Base-by-base conservation (phyloP, 2,329 filamentous ascomycete genomes). In the Fusarium sp. region DNA sequence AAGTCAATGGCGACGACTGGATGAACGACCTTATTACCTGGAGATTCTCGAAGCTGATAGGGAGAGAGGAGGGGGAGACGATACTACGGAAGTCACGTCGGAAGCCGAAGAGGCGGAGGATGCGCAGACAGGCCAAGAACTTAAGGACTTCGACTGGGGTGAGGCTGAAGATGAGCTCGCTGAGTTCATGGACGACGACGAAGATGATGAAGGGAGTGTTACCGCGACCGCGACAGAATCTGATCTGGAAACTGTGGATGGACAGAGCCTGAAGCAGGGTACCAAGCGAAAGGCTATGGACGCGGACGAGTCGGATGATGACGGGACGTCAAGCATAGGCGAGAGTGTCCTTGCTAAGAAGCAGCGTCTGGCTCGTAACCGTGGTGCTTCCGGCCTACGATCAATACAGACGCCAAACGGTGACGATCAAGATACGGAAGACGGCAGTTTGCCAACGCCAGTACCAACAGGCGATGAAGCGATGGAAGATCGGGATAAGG, bases 11-110 rank as follows among this genome's bases (percentile, higher is more conserved):
- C 85, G 87, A 67, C 90, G 88, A 58, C 83, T 97, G 13, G 90
- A 96, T 57, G 94, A 98, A 77, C 85, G 85, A 4, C 90, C 91
- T 0, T 97, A 95, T 75, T 83, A 92, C n/a, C 79, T 97, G 46
- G 85, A 91, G n/a, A 85, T 94, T 4, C 90, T 94, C 52, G 89
- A 91, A 1, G 87, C 90, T 19, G 91, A 94, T 71, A 84, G 88
- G 15, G 79, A 76, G 69, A 75, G 61, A 39, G 76, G 75, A 7
- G 76, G 75, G 6, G 78, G 77, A 28, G 79, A 79, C 45, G 73
- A 70, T 22, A 58, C 72, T 6, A 74, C 74, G 3, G 79, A 80
- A 71, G 75, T 69, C 10, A 69, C 70, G 47, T 80, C 71, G 5
- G 73, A 75, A 57, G 69, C 65, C 4, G 73, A 75, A 21, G 76